Base-by-base conservation (phyloP, 1,284 basidiomycete species). In the Naganishia liquefaciens region DNA sequence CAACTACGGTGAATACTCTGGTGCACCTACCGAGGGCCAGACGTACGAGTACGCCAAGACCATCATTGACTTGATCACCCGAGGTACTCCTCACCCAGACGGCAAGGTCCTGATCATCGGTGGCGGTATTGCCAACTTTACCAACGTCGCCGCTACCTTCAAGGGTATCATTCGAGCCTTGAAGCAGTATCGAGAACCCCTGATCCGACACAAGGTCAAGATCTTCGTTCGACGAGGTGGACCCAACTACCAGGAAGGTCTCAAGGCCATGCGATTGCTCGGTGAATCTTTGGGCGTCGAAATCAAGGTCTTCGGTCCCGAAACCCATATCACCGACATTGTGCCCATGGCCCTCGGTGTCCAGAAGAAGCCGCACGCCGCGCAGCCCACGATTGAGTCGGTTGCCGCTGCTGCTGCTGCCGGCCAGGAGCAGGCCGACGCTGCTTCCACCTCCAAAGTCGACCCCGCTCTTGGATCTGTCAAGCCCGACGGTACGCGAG, bases 11-110 rank as follows among this genome's bases (percentile, higher is more conserved):
- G 96, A 99, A 82, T 99, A 99, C 85, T 95, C 92, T 71, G 96
- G 96, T 79, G 96, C 96, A 13, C 96, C 96, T 52, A 93, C 93
- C 21, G 93, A 98, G 81, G 92, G 91, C 61, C 95, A 99, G 83
- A 99, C 95, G 2, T 99, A 95, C 81, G 95, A 99, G 81, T 99
- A 99, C 76, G 95, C 95, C 71, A 98, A 98, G 85, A 99, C 96
- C 39, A 94, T 99, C 77, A 82, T 99, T 73, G 94, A 98, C 80
- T 83, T 99, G 70, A 93, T 99, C 81, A 97, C 93, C 62, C 93
- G 95, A 67, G 92, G 92, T 60, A 82, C 83, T 52, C 88, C 91
- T 62, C 83, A 87, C 75, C 83, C 87, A 51, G 84, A 93, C 60
- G 95, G 95, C 82, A 99, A 99, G 83, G 87, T 99, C 76, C 90